Base-by-base conservation (phyloP, 768 basidiomycete genomes). In the Coprinopsis cinerea region DNA sequence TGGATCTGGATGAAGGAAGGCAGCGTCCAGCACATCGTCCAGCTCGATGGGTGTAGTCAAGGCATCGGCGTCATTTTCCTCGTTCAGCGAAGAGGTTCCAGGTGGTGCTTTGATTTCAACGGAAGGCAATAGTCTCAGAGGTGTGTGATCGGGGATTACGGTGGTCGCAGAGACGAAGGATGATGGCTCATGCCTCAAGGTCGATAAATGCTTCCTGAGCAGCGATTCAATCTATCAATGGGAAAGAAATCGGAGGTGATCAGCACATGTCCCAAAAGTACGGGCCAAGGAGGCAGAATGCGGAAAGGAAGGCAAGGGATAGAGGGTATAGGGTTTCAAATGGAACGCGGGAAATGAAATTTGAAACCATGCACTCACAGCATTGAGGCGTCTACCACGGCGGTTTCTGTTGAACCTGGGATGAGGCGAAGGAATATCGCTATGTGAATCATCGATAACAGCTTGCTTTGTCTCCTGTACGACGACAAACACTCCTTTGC, bases 1-100 rank as follows among this genome's bases (percentile, higher is more conserved):
- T 15, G 69, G 73, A 55, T 83, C 83, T 0, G 76, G 73, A 56
- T 81, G 82, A 17, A 89, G 68, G 64, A 85, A 79, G 0, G 88
- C 82, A 0, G 82, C 73, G 49, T 91, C 85, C 28, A 91, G 71
- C 15, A 91, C 87, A 56, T 91, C 88, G 57, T 87, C 79, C 18
- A 91, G 73, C 53, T 78, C 75, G 37, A 85, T 78, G 10, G 79
- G 70, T 51, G 82, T 77, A 13, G 78, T 66, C 34, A 54, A 51
- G 6, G 32, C 22, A 22, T 75, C 68, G 23, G 63, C 60, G 22
- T 67, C 61, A 13, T 47, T 7, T 37, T 49, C 18, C 41, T 52
- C 32, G 53, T 6, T n/a, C 49, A 10, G 53, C 47, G 43, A 49
- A 32, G 23, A 51, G 37, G 51, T 40, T 51, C 28, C 51, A 44